Evolutionary conservation across 2,329 filamentous ascomycete species (phyloP).

Genomic region (Colletotrichum musicola): DNA sequence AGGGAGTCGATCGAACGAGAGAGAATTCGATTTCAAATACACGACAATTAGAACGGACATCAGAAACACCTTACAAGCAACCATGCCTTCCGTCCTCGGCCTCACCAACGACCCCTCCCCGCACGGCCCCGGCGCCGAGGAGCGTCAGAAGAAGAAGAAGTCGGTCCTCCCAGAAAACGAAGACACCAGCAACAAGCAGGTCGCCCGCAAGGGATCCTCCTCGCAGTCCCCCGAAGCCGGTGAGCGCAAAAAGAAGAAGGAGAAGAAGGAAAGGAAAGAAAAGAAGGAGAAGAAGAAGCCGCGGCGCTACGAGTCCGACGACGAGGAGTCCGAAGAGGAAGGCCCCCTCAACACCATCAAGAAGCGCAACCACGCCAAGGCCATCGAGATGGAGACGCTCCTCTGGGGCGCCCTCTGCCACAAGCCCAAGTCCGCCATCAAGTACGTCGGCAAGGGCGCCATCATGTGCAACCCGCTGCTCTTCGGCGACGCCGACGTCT

Average conservation of each 20-base stretch:
- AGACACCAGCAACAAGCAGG: constrained; percentile 28
- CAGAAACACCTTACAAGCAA: not conserved
- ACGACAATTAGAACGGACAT: not conserved
- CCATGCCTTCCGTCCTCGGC: constrained; percentile 50
- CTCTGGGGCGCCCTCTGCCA: constrained; percentile 55
- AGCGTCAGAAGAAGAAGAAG: constrained; percentile 38
- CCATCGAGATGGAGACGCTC: constrained; percentile 53
- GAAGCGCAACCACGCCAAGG: constrained; percentile 53
- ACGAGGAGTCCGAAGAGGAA: constrained; percentile 35
- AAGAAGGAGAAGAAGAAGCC: constrained; percentile 19
- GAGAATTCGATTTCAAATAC: no score
- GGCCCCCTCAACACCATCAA: constrained; percentile 48
- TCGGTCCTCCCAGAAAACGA: constrained; percentile 15
- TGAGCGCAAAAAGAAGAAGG: constrained; percentile 30
- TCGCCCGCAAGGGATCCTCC: constrained; percentile 32
- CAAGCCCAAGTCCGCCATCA: constrained; percentile 49
- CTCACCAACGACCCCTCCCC: constrained; percentile 47
- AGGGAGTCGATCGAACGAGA: no score
- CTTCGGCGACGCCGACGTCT: constrained; percentile 43
- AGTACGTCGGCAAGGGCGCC: constrained; percentile 54
- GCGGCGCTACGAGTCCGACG: constrained; percentile 25
- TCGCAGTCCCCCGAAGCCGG: constrained; percentile 28
- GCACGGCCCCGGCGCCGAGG: constrained; percentile 36
- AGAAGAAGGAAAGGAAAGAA: constrained; percentile 26
- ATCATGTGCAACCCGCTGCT: constrained; percentile 53